A percentile compares a stretch with the other conserved stretches of the same genome.
Evolutionary conservation across 164 flowering plant genomes (phyloP).

Genomic region (Santalum album): DNA sequence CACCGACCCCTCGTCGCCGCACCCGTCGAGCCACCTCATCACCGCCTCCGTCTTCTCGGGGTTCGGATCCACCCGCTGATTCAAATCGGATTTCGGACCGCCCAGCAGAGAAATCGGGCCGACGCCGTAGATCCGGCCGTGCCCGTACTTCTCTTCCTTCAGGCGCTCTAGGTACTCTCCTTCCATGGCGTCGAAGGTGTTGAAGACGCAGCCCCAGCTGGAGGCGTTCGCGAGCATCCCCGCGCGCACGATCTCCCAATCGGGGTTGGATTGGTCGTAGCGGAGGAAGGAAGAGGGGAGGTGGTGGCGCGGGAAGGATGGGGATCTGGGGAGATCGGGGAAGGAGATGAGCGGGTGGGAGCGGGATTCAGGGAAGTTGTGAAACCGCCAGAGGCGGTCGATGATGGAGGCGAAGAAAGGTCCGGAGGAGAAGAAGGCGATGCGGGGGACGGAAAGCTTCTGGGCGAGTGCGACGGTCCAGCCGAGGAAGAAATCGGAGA

Average conservation of each 20-base stretch:
- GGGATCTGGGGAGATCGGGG: conserved; percentile 24
- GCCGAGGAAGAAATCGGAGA: conserved; percentile 57
- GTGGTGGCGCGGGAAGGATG: conserved; percentile 24
- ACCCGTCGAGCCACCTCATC: conserved; percentile 30
- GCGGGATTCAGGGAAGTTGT: not conserved
- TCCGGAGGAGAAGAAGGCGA: conserved; percentile 28
- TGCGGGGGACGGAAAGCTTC: conserved; percentile 24
- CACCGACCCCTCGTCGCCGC: conserved; percentile 27
- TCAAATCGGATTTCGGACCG: no score
- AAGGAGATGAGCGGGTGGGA: conserved; percentile 11
- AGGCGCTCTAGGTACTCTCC: conserved; percentile 14
- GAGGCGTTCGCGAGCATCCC: conserved; percentile 18
- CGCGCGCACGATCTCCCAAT: conserved; percentile 18
- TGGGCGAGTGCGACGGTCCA: conserved; percentile 34
- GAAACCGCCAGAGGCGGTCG: conserved; percentile 8
- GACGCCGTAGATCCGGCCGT: conserved; percentile 23
- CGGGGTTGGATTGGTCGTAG: conserved; percentile 23
- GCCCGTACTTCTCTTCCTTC: conserved; percentile 10
- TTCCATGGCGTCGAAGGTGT: conserved; percentile 29
- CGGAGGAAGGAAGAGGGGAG: conserved; percentile 23
- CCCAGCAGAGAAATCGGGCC: conserved; percentile 30
- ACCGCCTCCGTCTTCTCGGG: not conserved
- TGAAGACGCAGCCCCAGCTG: conserved; percentile 34
- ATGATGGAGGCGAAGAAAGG: conserved; percentile 10
- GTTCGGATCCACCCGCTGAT: not conserved